Base-by-base conservation (phyloP, 306 rosid species). In the Cucumis melo region DNA sequence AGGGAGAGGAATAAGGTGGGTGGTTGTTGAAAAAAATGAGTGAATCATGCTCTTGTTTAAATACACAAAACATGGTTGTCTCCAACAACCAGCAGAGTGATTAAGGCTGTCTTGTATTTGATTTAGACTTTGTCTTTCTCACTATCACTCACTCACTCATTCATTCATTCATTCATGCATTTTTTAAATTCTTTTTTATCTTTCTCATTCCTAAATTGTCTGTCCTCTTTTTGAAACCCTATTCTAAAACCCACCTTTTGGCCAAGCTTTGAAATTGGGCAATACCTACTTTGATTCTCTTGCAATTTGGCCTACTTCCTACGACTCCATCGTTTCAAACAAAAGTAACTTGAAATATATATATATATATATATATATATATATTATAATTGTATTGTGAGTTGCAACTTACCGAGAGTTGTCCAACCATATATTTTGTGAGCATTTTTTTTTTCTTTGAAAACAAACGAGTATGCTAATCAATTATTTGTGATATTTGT, bases 71-170 rank as follows among this genome's bases (percentile, higher is more conserved):
- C 39, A 12, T 14, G 79, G 70, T 58, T 63, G 38, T 78, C 55
- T 77, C 64, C 63, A 83, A 84, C 84, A 80, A 81, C 84, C 80
- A 51, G 83, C 80, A 70, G n/a, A 10, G 74, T 44, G 23, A 78
- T 82, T 77, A 81, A 76, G 65, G 67, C 58, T 10, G 44, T 53
- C 41, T 56, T 77, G 10, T 51, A 32, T 77, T n/a, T 62, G 38
- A 77, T 46, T 73, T 77, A 36, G 32, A 62, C 54, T 19, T 29
- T 14, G 56, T 51, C 57, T 32, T 21, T 8, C 0, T 74, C 65
- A 38, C 29, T 50, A 39, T n/a, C 24, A 19, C 38, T 19, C 72
- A 64, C 17, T 1, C 71, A 63, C 36, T 27, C 29, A 27, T 27
- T n/a, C 24, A 19, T 64, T 9, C 72, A 36, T 34, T n/a, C n/a